A percentile compares a stretch with the other conserved stretches of the same genome.
Evolutionary conservation across 331 rosid genomes (phyloP).

Genomic region (Quercus tomentella): DNA sequence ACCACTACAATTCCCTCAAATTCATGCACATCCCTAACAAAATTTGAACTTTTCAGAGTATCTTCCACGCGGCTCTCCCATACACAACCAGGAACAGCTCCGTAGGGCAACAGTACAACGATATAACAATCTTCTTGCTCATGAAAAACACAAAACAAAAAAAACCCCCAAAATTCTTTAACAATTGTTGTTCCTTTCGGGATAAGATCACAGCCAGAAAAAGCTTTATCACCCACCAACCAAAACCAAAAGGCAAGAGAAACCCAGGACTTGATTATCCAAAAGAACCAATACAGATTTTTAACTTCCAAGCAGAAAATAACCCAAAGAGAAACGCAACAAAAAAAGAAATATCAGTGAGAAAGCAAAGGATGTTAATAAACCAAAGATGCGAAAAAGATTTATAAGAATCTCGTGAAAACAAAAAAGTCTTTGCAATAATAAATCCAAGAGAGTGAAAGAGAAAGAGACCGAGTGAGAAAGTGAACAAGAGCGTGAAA

Average conservation of each 20-base stretch:
- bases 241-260: neutral
- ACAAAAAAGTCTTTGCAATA: neutral
- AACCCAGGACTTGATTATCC: neutral
- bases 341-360: too few species aligned
- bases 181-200: neutral
- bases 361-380: neutral
- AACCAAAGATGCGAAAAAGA: neutral
- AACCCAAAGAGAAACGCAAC: too few species aligned
- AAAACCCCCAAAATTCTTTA: neutral
- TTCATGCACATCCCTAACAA: slow-evolving; percentile 8
- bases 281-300: neutral
- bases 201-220: neutral
- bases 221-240: neutral
- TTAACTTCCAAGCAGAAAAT: neutral
- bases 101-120: neutral
- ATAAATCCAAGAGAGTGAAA: too few species aligned
- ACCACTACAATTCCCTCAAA: neutral
- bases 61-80: slow-evolving; percentile 3
- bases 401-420: too few species aligned
- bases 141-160: neutral
- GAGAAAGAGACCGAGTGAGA: neutral
- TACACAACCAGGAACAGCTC: neutral
- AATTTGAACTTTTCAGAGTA: neutral
- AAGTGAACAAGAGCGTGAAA: neutral
- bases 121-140: neutral